These are phyloP conservation scores for Eremomyces bilateralis DNA, from an alignment of 495 filamentous ascomycete genomes.

Conservation along the genomic window DNA sequence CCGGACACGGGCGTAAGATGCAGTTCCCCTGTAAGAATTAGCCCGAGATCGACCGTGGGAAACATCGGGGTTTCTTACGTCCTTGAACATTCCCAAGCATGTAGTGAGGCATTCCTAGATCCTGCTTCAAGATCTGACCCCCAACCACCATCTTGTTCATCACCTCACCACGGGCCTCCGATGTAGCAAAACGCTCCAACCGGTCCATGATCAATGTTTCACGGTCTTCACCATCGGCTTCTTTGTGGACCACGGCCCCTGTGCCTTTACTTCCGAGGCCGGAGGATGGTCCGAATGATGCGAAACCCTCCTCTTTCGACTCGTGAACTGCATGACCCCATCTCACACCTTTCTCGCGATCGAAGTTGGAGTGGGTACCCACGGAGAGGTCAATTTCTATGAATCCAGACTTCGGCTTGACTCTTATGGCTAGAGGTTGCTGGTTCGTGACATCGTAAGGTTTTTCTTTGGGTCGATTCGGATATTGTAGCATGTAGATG, in stretches of 20 bases:
- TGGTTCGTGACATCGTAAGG: slow-evolving; percentile 32
- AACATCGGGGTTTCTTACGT: slow-evolving; percentile 23
- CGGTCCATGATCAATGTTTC: slow-evolving; percentile 22
- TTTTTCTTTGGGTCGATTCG: slow-evolving; percentile 27
- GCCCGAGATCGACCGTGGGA: no score
- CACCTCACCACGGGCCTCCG: slow-evolving; percentile 27
- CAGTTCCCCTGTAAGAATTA: slow-evolving; percentile 29
- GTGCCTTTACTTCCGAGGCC: slow-evolving; percentile 25
- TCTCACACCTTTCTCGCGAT: slow-evolving; percentile 36
- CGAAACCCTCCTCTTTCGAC: slow-evolving; percentile 34
- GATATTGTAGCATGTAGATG: slow-evolving; percentile 51
- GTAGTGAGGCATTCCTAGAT: slow-evolving; percentile 40
- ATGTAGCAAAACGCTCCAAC: slow-evolving; percentile 25
- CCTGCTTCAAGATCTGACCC: slow-evolving; percentile 37
- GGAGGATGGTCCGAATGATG: slow-evolving; percentile 32
- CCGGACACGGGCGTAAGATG: slow-evolving; percentile 47
- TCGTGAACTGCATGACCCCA: slow-evolving; percentile 47
- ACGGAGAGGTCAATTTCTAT: slow-evolving; percentile 59
- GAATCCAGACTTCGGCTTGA: slow-evolving; percentile 45
- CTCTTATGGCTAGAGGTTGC: slow-evolving; percentile 36
- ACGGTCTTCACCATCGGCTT: slow-evolving; percentile 21
- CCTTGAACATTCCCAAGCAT: slow-evolving; percentile 50
- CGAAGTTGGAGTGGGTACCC: slow-evolving; percentile 36
- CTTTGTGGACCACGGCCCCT: slow-evolving; percentile 8
- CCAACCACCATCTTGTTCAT: slow-evolving; percentile 40